These are phyloP conservation scores for Fistulifera solaris DNA, from an alignment of 108 stramenopile genomes.

Conservation along the genomic window DNA sequence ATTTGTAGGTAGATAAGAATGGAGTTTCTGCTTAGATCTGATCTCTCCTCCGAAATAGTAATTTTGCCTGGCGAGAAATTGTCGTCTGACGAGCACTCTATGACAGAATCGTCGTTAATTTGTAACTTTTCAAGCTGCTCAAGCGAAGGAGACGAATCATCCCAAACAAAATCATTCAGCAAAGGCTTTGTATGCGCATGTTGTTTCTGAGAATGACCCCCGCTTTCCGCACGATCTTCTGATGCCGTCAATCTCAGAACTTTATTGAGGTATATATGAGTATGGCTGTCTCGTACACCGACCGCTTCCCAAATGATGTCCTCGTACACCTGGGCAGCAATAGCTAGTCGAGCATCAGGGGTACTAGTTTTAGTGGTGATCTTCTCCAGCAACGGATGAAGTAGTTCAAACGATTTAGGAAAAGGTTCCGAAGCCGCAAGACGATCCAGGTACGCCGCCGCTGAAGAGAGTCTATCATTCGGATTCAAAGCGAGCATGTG, in stretches of 20 bases:
- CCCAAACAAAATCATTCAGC: constrained; percentile 17
- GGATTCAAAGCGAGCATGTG: constrained; percentile 88
- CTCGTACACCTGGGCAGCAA: constrained; percentile 72
- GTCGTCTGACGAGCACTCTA: background rate
- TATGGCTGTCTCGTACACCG: constrained; percentile 69
- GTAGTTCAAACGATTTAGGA: constrained; percentile 19
- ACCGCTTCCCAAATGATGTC: constrained; percentile 56
- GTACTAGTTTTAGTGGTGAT: constrained; percentile 16
- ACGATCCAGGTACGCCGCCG: constrained; percentile 60
- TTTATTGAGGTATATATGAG: constrained; percentile 49
- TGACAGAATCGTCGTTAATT: constrained; percentile 26
- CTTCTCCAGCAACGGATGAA: constrained; percentile 17
- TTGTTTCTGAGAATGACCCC: background rate
- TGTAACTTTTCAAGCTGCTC: constrained; percentile 25
- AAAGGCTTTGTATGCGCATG: constrained; percentile 5
- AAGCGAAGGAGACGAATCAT: constrained; percentile 1
- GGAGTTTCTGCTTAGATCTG: constrained; percentile 11
- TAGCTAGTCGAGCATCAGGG: constrained; percentile 85
- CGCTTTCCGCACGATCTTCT: background rate
- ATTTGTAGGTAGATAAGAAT: constrained; percentile 81
- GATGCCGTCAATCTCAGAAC: constrained; percentile 21
- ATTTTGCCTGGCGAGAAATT: background rate
- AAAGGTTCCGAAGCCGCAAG: constrained; percentile 30
- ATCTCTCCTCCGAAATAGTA: background rate
- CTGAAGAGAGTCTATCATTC: constrained; percentile 42